phyloP scores from a whole-genome alignment of 2,329 filamentous ascomycete genomes.

The Dothideomycetes sp. region DNA sequence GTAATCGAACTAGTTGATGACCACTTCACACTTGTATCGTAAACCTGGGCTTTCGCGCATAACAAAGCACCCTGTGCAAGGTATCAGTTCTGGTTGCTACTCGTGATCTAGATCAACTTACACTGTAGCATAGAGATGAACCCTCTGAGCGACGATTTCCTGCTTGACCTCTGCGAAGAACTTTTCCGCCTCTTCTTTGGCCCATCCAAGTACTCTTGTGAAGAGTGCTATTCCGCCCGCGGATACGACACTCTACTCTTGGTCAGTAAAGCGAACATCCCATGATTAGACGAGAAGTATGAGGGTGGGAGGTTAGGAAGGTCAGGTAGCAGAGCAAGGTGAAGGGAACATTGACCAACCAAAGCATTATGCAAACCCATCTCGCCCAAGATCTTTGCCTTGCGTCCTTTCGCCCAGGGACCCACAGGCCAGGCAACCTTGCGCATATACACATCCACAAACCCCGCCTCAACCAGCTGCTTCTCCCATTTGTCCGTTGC shows the following conservation, averaged over 20 bases:
- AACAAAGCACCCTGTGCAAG: neutral
- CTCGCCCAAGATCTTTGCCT: neutral
- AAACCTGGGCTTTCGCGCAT: neutral
- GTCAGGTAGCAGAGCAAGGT: no score
- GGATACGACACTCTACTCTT: neutral
- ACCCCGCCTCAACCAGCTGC: neutral
- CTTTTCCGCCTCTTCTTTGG: neutral
- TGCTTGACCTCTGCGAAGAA: neutral
- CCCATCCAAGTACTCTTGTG: neutral
- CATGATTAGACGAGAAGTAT: no score
- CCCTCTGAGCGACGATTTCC: neutral
- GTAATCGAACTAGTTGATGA: neutral
- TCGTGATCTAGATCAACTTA: neutral
- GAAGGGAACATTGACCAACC: no score
- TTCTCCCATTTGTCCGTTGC: neutral
- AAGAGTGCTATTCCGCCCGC: neutral
- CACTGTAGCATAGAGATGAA: neutral
- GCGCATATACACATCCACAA: neutral
- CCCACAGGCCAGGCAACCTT: neutral
- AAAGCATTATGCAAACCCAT: neutral
- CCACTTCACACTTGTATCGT: neutral
- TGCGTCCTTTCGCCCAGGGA: neutral
- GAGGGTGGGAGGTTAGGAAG: no score
- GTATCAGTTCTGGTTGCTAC: no score
- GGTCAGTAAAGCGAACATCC: no score